phyloP scores from a whole-genome alignment of 2,329 filamentous ascomycete species.

The Clathrospora elynae region DNA sequence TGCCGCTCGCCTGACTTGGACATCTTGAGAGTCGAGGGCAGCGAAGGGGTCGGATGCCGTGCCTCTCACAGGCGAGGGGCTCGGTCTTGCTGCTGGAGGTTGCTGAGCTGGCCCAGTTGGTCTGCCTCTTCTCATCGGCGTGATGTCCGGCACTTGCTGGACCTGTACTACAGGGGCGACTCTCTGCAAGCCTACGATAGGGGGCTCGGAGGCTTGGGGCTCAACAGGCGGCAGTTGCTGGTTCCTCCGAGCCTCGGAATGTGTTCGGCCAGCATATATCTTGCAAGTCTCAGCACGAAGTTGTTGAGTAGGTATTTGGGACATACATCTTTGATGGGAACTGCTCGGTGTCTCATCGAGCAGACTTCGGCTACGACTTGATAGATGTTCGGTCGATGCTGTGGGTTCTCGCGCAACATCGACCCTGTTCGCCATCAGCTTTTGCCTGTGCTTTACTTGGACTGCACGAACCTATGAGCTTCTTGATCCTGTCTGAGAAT shows the following conservation, averaged over 20 bases:
- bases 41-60: conserved; percentile 84
- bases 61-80: conserved; percentile 71
- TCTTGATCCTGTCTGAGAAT: conserved; percentile 89
- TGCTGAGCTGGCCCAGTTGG: conserved; percentile 62
- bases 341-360: conserved; percentile 82
- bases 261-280: conserved; percentile 61
- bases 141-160: conserved; percentile 81
- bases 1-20: conserved; percentile 54
- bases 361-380: conserved; percentile 87
- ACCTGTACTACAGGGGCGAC: conserved; percentile 73
- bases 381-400: conserved; percentile 86
- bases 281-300: conserved; percentile 35
- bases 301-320: background rate
- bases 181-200: conserved; percentile 79
- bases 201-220: conserved; percentile 58
- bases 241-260: conserved; percentile 66
- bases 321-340: conserved; percentile 84
- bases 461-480: conserved; percentile 75
- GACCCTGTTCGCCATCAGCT: conserved; percentile 62
- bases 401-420: conserved; percentile 86
- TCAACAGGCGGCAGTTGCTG: conserved; percentile 65
- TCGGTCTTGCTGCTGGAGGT: conserved; percentile 58
- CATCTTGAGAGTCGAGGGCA: conserved; percentile 74
- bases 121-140: conserved; percentile 89
- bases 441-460: background rate